Base-by-base conservation (phyloP, 805 yeast species). In the Sugiyamaella floridensis region DNA sequence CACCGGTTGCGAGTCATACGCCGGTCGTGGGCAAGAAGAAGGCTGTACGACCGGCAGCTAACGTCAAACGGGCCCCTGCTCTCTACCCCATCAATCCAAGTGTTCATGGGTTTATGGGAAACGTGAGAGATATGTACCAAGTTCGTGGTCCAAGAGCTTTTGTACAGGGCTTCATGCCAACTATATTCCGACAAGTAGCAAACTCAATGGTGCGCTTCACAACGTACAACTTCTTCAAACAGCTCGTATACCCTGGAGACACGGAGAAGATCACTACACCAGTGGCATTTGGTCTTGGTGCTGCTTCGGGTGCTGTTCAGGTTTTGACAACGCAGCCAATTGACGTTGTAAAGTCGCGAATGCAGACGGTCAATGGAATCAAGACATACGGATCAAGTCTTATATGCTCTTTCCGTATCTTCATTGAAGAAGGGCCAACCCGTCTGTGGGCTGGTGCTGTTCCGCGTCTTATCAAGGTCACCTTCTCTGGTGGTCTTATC, bases 171-270 rank as follows among this genome's bases (percentile, higher is more conserved):
- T 77, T 90, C 12, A 68, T 79, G 53, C 86, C 95, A n/a, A 92
- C 99, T 0, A 69, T 89, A 18, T 67, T 82, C 9, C 78, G 98
- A 59, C 98, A 92, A 63, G 77, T 82, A 1, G 76, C 85, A 43
- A 85, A 86, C 56, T 82, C 95, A 18, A 80, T 86, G 43, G 89
- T 88, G 1, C 81, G 96, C 77, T 85, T 89, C 58, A 85, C 95
- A 5, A 79, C 89, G 0, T 92, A 86, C 70, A 86, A 86, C 54
- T 76, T 85, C 22, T 71, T 93, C 32, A 83, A 85, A 61, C 97
- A 89, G 64, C 60, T 82, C 45, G 55, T 63, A 22, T 57, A 59
- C 19, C 60, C 62, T 48, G 49, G 52, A 47, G 60, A 59, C 18
- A 60, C 57, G 41, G 60, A 58, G 47, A 53, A 55, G 12, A 51